Evolutionary conservation across 1,139 yeast genomes (phyloP), one percentile per base, ranked within the genome.

Genomic region (Eremothecium coryli): DNA sequence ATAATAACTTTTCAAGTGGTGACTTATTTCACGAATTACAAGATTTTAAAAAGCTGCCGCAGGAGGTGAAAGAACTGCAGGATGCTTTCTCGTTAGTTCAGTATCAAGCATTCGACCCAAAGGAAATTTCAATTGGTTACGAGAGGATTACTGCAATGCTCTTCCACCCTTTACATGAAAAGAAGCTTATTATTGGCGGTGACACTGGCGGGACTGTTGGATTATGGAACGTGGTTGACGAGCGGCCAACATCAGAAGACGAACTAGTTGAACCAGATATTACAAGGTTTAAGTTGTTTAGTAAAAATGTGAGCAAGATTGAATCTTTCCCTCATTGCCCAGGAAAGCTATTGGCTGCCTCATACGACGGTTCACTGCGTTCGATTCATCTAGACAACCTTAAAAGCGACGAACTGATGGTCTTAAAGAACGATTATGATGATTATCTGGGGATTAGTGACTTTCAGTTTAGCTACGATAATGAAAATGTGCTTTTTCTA

Each of bases 341-440:
- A 4, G 64, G 73, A 21, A 71, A 72, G 42, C 65, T 88, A 1
- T 68, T 75, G 29, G 73, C 93, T 0, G 68, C 79, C 7, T 78
- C 94, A 1, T 88, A 88, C 53, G 98, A 90, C 58, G 95, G 96
- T 0, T 76, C 93, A 0, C 68, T 88, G 4, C 64, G 97, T 37
- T 60, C 68, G 22, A 64, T 85, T 39, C 95, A 90, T 53, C 58
- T 90, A 39, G 64, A 68, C 28, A 71, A 71, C 31, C 66, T 77
- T 39, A 60, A 69, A 27, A 73, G 86, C 6, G 54, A 68, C 2
- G 93, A 84, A 42, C 56, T 76, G 2, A 55, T 71, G 2, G 68
- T 68, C 28, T 61, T 77, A 35, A 66, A 64, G 37, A 78, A 74
- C 45, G 73, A 70, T 3, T 63, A 65, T 48, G 70, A 65, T 17